Evolutionary conservation across 208 protist genomes (phyloP).

Genomic region (Vickermania ingenoplastis): DNA sequence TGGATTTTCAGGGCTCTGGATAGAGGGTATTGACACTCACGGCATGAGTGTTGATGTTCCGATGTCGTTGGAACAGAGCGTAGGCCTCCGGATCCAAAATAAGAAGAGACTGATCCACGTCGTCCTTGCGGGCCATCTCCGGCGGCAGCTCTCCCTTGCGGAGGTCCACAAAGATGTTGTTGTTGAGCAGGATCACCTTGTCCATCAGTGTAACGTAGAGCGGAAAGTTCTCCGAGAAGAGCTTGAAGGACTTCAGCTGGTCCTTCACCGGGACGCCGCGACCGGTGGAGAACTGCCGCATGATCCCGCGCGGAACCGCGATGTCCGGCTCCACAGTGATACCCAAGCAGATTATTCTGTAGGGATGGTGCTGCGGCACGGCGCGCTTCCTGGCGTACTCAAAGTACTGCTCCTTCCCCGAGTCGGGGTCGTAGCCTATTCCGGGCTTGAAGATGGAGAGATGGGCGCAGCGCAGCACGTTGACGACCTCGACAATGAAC

Average conservation of each 20-base stretch:
- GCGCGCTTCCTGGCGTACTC: slow-evolving; percentile 17
- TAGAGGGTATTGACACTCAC: slow-evolving; percentile 61
- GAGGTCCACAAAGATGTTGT: slow-evolving; percentile 80
- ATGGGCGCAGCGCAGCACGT: slow-evolving; percentile 78
- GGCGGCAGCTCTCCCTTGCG: slow-evolving; percentile 73
- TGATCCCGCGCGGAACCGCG: slow-evolving; percentile 76
- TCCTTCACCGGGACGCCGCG: slow-evolving; percentile 64
- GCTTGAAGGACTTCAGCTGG: slow-evolving; percentile 79
- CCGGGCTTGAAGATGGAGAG: slow-evolving; percentile 52
- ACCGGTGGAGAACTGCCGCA: slow-evolving; percentile 74
- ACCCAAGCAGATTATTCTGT: slow-evolving; percentile 65
- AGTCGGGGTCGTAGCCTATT: slow-evolving; percentile 37
- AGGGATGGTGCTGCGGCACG: slow-evolving; percentile 32
- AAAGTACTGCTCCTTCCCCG: slow-evolving; percentile 63
- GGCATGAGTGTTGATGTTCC: slow-evolving; percentile 50
- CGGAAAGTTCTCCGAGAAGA: slow-evolving; percentile 78
- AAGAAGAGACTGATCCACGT: slow-evolving; percentile 14
- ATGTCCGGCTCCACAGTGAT: slow-evolving; percentile 82
- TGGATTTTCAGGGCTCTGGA: too few relatives aligned
- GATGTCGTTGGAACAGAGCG: slow-evolving; percentile 56
- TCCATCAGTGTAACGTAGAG: slow-evolving; percentile 55
- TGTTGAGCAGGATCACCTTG: slow-evolving; percentile 69
- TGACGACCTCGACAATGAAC: slow-evolving; percentile 68
- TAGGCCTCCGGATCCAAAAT: slow-evolving; percentile 64
- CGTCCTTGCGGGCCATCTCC: slow-evolving; percentile 33